Percentiles rank a stretch among this genome's conserved stretches.
These are phyloP conservation scores for Agrostemma githago DNA, from an alignment of 148 eudicot species.

Conservation along the genomic window DNA sequence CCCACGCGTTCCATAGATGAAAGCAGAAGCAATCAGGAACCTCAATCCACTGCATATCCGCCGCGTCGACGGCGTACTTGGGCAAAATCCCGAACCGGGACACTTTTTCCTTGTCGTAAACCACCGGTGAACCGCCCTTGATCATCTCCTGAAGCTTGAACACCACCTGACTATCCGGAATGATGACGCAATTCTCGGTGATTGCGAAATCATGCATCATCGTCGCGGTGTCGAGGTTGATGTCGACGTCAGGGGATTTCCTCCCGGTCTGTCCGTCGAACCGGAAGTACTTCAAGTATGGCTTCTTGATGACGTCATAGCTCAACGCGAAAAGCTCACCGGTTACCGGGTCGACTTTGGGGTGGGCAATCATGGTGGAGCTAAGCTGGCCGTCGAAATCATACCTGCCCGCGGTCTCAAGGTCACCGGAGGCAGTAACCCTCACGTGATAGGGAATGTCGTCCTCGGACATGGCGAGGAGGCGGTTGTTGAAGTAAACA, in stretches of 20 bases:
- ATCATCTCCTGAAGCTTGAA: constrained; percentile 80
- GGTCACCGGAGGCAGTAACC: constrained; percentile 47
- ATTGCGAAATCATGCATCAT: constrained; percentile 94
- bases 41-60: constrained; percentile 63
- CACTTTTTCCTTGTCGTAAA: constrained; percentile 49
- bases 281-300: constrained; percentile 54
- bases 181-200: constrained; percentile 52
- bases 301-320: constrained; percentile 61
- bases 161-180: constrained; percentile 81
- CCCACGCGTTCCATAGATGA: constrained; percentile 94
- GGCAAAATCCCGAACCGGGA: constrained; percentile 58
- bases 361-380: constrained; percentile 77
- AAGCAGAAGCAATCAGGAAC: constrained; percentile 83
- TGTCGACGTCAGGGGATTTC: constrained; percentile 60
- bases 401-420: constrained; percentile 50
- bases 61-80: constrained; percentile 38
- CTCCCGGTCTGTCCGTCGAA: constrained; percentile 36
- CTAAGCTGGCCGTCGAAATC: constrained; percentile 45
- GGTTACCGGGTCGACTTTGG: constrained; percentile 57
- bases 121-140: constrained; percentile 77
- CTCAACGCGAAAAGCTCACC: constrained; percentile 54
- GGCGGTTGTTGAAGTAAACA: constrained; percentile 49
- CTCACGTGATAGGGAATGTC: constrained; percentile 63
- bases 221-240: constrained; percentile 48
- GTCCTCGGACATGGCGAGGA: constrained; percentile 81